These are phyloP conservation scores for Effrenium voratum DNA, from an alignment of 73 alveolate species.

Conservation along the genomic window DNA sequence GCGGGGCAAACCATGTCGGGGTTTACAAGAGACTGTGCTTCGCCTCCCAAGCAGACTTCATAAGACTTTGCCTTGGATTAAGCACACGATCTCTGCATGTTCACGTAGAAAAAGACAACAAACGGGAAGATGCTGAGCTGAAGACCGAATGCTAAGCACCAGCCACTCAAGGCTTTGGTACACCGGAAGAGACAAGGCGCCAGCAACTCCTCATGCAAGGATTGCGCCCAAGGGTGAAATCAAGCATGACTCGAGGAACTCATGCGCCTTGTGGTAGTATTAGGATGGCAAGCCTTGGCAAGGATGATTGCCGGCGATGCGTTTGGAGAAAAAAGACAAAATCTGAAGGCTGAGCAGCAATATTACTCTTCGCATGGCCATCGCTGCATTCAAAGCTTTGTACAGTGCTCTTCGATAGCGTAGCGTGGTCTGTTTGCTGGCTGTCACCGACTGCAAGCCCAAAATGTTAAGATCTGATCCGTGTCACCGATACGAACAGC, in stretches of 20 bases:
- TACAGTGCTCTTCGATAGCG: too few species aligned
- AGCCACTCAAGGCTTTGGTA: conserved; percentile 67
- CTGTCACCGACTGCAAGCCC: too few species aligned
- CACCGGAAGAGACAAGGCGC: conserved; percentile 42
- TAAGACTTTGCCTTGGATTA: conserved; percentile 1
- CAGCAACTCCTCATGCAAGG: neutral
- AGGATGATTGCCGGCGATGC: neutral
- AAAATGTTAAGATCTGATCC: too few species aligned
- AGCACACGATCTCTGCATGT: too few species aligned
- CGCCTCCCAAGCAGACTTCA: conserved; percentile 34
- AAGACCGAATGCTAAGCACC: conserved; percentile 16
- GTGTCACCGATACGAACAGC: too few species aligned
- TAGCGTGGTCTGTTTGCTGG: too few species aligned
- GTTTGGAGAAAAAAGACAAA: too few species aligned
- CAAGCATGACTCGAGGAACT: neutral
- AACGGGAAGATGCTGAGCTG: neutral
- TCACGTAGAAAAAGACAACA: neutral
- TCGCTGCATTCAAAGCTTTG: too few species aligned
- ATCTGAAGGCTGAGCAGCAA: too few species aligned
- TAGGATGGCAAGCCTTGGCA: neutral
- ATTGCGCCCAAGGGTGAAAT: neutral
- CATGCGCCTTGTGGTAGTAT: neutral
- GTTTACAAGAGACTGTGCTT: too few species aligned
- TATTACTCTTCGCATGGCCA: too few species aligned
- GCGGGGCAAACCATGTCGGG: too few species aligned